Base-by-base conservation (phyloP, 2,329 filamentous ascomycete genomes). In the Xylaria sp. region DNA sequence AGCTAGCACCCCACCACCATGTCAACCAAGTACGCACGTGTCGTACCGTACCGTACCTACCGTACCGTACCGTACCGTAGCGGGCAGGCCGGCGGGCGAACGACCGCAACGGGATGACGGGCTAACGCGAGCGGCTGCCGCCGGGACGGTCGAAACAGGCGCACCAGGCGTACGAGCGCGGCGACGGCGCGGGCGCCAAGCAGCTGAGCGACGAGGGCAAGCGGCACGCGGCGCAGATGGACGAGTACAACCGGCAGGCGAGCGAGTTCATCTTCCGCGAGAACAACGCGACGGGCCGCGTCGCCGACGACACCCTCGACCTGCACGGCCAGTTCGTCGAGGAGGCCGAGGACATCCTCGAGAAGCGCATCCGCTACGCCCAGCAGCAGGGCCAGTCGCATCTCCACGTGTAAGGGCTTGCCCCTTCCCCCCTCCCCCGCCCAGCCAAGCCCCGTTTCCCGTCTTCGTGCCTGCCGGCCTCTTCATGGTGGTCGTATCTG, bases 221-320 rank as follows among this genome's bases (percentile, higher is more conserved):
- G 75, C 74, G 78, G 41, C 92, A 97, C 72, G 92, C 88, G 39
- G 84, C 85, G 54, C 84, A 88, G 70, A 94, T 95, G 85, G 91
- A 95, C 62, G 80, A 88, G 56, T 95, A 92, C 77, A 97, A 97
- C 79, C 86, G 84, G 61, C 91, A 96, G 73, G 94, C 94, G 1
- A 91, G 90, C 55, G 90, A 97, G 54, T 96, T 84, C 73, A 97
- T 97, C 70, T 97, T 99, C 78, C 88, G 92, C 39, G 91, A 93
- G 76, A 97, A 97, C 78, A 97, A 97, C 71, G 87, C 90, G 18
- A 72, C 79, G 2, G 90, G 85, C 17, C 85, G 88, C 57, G 88
- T 96, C 8, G 81, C 84, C 16, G 78, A 79, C 39, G 93, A 97
- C 73, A 91, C 89, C 7, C 92, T 99, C 65, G 94, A 99, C 74